A percentile compares a stretch with the other conserved stretches of the same genome.
These are phyloP conservation scores for Pichia sp. DNA, from an alignment of 1,139 yeast species.

Conservation along the genomic window DNA sequence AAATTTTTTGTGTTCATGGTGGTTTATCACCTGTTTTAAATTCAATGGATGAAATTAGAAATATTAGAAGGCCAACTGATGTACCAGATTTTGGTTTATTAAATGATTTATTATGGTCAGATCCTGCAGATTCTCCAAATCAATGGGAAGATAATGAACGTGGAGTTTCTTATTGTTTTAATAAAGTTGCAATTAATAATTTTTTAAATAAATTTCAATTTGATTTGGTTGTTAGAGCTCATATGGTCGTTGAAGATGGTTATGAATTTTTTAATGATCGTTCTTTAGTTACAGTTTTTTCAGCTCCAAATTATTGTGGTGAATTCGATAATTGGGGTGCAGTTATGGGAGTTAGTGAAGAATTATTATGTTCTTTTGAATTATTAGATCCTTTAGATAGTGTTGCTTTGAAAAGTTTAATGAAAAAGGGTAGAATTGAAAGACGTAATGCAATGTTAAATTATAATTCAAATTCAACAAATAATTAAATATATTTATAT, in stretches of 20 bases:
- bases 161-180: slow-evolving; percentile 95
- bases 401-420: slow-evolving; percentile 85
- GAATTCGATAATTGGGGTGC: slow-evolving; percentile 99
- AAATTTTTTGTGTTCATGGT: slow-evolving; percentile 96
- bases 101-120: slow-evolving; percentile 92
- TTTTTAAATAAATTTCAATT: slow-evolving; percentile 83
- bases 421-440: slow-evolving; percentile 82
- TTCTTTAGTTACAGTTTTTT: slow-evolving; percentile 87
- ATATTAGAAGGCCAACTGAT: slow-evolving; percentile 91
- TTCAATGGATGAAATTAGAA: slow-evolving; percentile 86
- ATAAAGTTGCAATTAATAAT: slow-evolving; percentile 87
- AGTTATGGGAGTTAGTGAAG: slow-evolving; percentile 94
- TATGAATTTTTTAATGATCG: slow-evolving; percentile 95
- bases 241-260: slow-evolving; percentile 98
- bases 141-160: slow-evolving; percentile 99
- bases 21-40: slow-evolving; percentile 90
- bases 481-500: background rate
- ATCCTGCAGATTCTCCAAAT: slow-evolving; percentile 62
- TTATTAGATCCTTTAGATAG: slow-evolving; percentile 90
- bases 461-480: slow-evolving; percentile 12
- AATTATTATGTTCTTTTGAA: slow-evolving; percentile 85
- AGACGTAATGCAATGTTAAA: slow-evolving; percentile 48
- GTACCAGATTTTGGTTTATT: slow-evolving; percentile 94
- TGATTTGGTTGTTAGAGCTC: slow-evolving; percentile 94
- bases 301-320: slow-evolving; percentile 97